phyloP scores from a whole-genome alignment of 2,329 filamentous ascomycete species.

The Aspergillus ustus region DNA sequence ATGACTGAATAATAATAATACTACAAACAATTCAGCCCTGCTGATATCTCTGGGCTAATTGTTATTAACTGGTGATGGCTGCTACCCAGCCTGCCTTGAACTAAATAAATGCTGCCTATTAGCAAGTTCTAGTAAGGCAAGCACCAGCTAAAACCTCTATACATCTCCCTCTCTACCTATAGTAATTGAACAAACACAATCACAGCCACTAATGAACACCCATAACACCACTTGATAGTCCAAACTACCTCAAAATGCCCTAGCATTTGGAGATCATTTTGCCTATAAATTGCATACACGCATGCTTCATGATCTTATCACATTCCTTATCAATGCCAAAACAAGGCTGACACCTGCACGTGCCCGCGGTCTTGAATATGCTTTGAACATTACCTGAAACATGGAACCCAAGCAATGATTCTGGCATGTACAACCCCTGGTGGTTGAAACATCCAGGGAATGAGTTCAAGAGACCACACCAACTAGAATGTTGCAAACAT shows the following conservation, averaged over 20 bases:
- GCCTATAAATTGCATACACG: neutral
- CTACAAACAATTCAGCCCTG: conserved; percentile 4
- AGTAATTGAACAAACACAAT: neutral
- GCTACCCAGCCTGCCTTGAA: neutral
- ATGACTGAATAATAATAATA: neutral
- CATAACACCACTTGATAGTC: too few species aligned
- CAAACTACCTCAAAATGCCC: neutral
- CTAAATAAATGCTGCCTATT: neutral
- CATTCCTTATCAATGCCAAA: conserved; percentile 2
- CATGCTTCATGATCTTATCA: neutral
- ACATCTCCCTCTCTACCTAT: neutral
- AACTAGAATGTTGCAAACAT: too few species aligned
- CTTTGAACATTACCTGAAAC: too few species aligned
- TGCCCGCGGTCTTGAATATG: neutral
- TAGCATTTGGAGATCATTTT: too few species aligned
- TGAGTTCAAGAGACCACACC: too few species aligned
- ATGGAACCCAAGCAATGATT: too few species aligned
- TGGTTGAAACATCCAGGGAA: too few species aligned
- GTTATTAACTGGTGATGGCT: neutral
- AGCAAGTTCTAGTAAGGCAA: neutral
- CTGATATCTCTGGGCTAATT: neutral
- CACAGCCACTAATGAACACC: neutral
- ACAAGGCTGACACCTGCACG: conserved; percentile 3
- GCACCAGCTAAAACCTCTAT: neutral
- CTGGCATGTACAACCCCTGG: too few species aligned